These are phyloP conservation scores for Iberis pinnata DNA, from an alignment of 345 rosid genomes.

Conservation along the genomic window DNA sequence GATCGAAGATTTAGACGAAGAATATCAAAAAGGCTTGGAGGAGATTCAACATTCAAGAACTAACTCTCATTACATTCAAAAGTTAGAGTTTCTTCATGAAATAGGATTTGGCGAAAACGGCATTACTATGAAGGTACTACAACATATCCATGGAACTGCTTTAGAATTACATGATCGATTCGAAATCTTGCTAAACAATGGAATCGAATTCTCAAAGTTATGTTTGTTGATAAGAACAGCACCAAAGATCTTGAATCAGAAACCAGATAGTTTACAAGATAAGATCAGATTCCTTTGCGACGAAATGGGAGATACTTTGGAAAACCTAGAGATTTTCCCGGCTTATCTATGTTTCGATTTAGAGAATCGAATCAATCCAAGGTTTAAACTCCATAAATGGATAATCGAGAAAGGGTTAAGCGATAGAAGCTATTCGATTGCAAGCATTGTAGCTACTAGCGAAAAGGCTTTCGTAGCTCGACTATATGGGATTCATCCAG, in stretches of 20 bases:
- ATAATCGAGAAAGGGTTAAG: conserved; percentile 44
- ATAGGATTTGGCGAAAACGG: conserved; percentile 65
- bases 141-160: conserved; percentile 44
- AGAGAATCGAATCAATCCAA: conserved; percentile 54
- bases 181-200: conserved; percentile 35
- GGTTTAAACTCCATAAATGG: conserved; percentile 49
- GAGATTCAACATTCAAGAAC: conserved; percentile 34
- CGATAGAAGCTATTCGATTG: conserved; percentile 38
- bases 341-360: conserved; percentile 54
- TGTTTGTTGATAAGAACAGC: conserved; percentile 36
- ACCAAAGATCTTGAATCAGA: conserved; percentile 61
- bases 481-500: conserved; percentile 52
- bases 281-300: conserved; percentile 44
- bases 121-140: conserved; percentile 39
- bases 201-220: conserved; percentile 43
- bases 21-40: conserved; percentile 38
- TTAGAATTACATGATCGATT: conserved; percentile 46
- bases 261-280: conserved; percentile 37
- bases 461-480: conserved; percentile 52
- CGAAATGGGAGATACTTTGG: conserved; percentile 43
- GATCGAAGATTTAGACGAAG: conserved; percentile 41
- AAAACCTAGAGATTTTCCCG: conserved; percentile 42
- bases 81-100: conserved; percentile 46
- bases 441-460: conserved; percentile 63
- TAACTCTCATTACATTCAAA: conserved; percentile 37